Conservation (phyloP, 768 basidiomycete species). For the Guyanaporus albipodus region DNA sequence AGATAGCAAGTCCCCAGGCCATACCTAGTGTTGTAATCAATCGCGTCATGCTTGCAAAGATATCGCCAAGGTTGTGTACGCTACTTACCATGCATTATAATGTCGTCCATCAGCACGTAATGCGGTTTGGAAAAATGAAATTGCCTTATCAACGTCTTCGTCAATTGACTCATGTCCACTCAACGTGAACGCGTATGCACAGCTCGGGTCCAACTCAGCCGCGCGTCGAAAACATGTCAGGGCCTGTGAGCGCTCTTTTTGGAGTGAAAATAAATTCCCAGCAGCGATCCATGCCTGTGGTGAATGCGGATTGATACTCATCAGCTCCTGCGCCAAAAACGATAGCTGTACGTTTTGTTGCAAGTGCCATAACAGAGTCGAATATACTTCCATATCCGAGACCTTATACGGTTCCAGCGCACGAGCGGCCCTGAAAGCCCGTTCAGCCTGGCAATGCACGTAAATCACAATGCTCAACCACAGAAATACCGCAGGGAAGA, state of each 20-base stretch:
- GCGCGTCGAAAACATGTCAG: conserved; percentile 93
- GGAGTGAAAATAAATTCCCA: conserved; percentile 92
- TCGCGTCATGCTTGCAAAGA: conserved; percentile 2
- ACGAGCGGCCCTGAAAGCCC: conserved; percentile 80
- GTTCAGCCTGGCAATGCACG: conserved; percentile 64
- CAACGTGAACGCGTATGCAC: conserved; percentile 94
- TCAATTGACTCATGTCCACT: conserved; percentile 97
- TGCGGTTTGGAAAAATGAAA: conserved; percentile 88
- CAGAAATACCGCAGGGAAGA: conserved; percentile 16
- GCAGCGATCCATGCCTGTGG: conserved; percentile 94
- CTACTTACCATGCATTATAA: conserved; percentile 96
- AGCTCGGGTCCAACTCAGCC: conserved; percentile 80
- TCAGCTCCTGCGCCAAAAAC: conserved; percentile 88
- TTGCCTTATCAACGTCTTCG: conserved; percentile 90
- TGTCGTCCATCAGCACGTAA: conserved; percentile 88
- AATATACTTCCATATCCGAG: conserved; percentile 94
- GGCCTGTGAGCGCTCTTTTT: conserved; percentile 91
- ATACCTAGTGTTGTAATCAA: conserved; percentile 63
- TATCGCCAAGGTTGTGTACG: not conserved
- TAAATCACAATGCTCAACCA: conserved; percentile 5
- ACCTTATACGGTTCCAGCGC: conserved; percentile 86
- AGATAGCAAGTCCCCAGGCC: conserved; percentile 97
- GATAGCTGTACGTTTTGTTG: conserved; percentile 81
- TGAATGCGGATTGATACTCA: conserved; percentile 77
- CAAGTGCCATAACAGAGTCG: conserved; percentile 94